Base-by-base conservation (phyloP, 345 rosid species). In the Populus tremula region DNA sequence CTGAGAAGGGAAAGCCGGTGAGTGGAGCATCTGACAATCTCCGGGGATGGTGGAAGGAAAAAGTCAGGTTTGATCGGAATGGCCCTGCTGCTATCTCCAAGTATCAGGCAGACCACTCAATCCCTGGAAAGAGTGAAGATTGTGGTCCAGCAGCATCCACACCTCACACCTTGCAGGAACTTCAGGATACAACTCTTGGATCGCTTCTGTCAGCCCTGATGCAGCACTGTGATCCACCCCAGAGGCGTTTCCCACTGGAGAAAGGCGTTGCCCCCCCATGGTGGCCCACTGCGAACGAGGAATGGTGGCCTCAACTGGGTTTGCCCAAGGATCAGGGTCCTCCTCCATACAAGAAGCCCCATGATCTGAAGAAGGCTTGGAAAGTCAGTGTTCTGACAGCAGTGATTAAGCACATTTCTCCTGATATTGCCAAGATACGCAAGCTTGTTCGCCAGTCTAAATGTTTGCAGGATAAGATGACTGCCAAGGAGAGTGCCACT, bases 41-140 rank as follows among this genome's bases (percentile, higher is more conserved):
- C n/a, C 86, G 97, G 33, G 94, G 90, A 23, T 92, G 97, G 97
- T 92, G 97, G 97, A 92, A 92, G 87, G 97, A 92, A 70, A 92
- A 90, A 56, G 97, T 92, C 11, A 82, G 97, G 80, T 92, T 92
- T 74, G 97, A 92, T 69, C 85, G 94, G 38, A 92, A 92, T 23
- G 97, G 94, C 69, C 97, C 97, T 2, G 97, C 97, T 0, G 97
- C 97, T 0, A 90, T 92, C 53, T 83, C 92, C 3, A 90, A 89
- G 74, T 90, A 90, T 73, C 85, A 82, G 77, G 86, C 84, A 0
- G 93, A 89, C 67, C 82, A 90, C 79, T 82, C 74, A 2, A 78
- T 88, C 43, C 70, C 80, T 13, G 93, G 93, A 31, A 83, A 45
- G 74, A 67, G 47, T 13, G 89, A 86, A 41, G 88, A 86, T n/a